Evolutionary conservation across 768 basidiomycete genomes (phyloP).

Genomic region (Lyophyllum shimeji): DNA sequence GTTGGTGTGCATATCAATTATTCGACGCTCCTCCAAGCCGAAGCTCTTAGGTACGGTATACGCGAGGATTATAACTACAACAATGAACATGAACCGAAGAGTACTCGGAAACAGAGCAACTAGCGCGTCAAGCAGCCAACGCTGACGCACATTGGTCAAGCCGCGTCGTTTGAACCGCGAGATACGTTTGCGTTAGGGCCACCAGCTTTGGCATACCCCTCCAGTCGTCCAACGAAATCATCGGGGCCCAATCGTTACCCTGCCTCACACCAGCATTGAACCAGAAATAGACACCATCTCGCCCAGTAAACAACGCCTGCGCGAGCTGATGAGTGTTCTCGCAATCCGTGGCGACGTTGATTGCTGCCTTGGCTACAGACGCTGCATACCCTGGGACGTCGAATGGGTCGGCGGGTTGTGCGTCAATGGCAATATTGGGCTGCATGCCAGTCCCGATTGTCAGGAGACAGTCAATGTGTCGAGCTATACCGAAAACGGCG

Average conservation of each 20-base stretch:
- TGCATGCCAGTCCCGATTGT: conserved; percentile 16
- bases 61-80: background rate
- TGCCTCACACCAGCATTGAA: conserved; percentile 12
- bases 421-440: conserved; percentile 6
- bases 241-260: conserved; percentile 11
- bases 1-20: too few species aligned
- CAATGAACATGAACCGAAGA: background rate
- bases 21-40: too few species aligned
- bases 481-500: conserved; percentile 12
- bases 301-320: conserved; percentile 6
- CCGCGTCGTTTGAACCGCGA: background rate
- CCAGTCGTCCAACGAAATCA: conserved; percentile 11
- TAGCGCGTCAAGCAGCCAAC: background rate
- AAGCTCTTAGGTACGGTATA: too few species aligned
- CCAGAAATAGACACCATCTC: conserved; percentile 10
- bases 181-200: conserved; percentile 8
- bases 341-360: conserved; percentile 10
- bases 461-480: conserved; percentile 7
- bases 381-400: background rate
- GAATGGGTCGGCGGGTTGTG: background rate
- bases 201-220: conserved; percentile 9
- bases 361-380: conserved; percentile 4
- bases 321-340: conserved; percentile 10
- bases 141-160: conserved; percentile 7
- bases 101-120: background rate